Base-by-base conservation (phyloP, 306 rosid genomes). In the Alnus glutinosa region DNA sequence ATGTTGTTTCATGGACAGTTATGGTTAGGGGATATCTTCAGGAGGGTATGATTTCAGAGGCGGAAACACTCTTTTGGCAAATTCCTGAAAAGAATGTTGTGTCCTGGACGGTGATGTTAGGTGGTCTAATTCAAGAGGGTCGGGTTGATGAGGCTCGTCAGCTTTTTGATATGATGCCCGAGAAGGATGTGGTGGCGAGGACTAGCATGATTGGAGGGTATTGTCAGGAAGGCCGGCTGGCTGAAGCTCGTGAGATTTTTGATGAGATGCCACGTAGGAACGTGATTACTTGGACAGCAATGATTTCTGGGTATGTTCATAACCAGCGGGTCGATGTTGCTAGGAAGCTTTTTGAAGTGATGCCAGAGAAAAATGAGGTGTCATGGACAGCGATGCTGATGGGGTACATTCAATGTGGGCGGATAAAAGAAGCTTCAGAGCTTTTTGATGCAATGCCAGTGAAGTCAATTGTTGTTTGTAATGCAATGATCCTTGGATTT, bases 1-100 rank as follows among this genome's bases (percentile, higher is more conserved):
- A 85, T 36, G 89, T 87, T 2, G 85, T 89, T 61, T 87, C 93
- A 0, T 89, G 93, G 93, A 89, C 91, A 23, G 82, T 87, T 9
- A 83, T 84, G 86, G 89, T 89, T 70, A 83, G 87, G 10, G 93
- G 91, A 46, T 87, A 87, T 49, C 76, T 82, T 47, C 87, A 80
- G 23, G 12, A 64, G 71, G 83, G 86, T 2, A 71, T 79, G 80
- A 32, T 83, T 14, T 74, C 63, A 0, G 88, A 86, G 48, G 91
- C 89, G 1, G 89, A 85, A 23, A 77, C 71, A 5, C 77, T 88
- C 10, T 88, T 88, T 50, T 81, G 89, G 91, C 59, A 44, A 67
- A 88, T 88, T 81, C 89, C 91, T 0, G 59, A 70, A 7, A 89
- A 78, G 84, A 87, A 89, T 30, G 89, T 83, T 44, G 89, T 89